phyloP scores from a whole-genome alignment of 306 rosid genomes.

The Cicer arietinum region DNA sequence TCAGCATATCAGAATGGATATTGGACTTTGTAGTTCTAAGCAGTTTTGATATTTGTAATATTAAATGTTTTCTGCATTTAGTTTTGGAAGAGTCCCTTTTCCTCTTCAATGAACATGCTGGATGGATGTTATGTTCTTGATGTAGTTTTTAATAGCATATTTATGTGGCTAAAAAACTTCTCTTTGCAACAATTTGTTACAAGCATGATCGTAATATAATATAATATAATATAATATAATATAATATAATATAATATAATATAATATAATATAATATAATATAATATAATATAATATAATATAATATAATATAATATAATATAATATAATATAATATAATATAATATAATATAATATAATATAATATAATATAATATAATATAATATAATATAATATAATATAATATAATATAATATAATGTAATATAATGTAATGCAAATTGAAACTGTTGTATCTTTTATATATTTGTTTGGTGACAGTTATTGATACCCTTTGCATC shows the following conservation, averaged over 20 bases:
- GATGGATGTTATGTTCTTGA: background rate
- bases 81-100: slow-evolving; percentile 2
- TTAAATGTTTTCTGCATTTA: slow-evolving; percentile 16
- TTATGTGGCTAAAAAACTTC: background rate
- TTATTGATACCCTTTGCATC: background rate
- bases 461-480: background rate
- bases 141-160: slow-evolving; percentile 8
- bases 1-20: slow-evolving; percentile 32
- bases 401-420: no score
- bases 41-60: slow-evolving; percentile 39
- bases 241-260: background rate
- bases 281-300: no score
- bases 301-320: no score
- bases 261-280: no score
- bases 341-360: background rate
- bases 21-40: slow-evolving; percentile 32
- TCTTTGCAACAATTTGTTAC: background rate
- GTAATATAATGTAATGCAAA: no score
- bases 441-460: background rate
- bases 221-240: background rate
- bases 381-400: no score
- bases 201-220: background rate
- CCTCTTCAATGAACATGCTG: slow-evolving; percentile 26
- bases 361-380: no score
- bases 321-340: background rate